Percentiles rank a stretch among this genome's conserved stretches.
Conservation (phyloP, 2,329 filamentous ascomycete species). For the Aspergillus clavatus region DNA sequence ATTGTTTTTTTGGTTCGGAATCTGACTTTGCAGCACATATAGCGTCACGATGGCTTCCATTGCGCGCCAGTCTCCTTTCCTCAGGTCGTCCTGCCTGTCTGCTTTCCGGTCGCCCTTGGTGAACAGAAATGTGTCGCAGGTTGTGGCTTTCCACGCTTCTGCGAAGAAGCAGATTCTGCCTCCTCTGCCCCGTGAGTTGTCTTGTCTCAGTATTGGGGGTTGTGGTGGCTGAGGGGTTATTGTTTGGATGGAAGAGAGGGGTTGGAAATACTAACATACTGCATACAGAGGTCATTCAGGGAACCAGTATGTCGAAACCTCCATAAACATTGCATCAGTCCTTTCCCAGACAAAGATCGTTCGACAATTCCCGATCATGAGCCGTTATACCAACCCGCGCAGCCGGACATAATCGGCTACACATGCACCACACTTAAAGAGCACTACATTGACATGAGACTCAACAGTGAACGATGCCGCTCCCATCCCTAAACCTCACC, state of each 20-base stretch:
- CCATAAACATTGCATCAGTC: background rate
- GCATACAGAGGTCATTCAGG: slow-evolving; percentile 63
- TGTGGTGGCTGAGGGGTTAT: background rate
- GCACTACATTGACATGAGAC: background rate
- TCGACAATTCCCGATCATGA: background rate
- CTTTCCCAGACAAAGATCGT: background rate
- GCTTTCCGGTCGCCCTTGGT: slow-evolving; percentile 31
- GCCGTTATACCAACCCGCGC: background rate
- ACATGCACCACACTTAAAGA: background rate
- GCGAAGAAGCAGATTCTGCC: slow-evolving; percentile 71
- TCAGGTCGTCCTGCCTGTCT: slow-evolving; percentile 34
- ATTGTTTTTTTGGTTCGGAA: too few relatives aligned
- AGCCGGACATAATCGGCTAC: background rate
- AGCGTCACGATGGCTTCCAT: slow-evolving; percentile 39
- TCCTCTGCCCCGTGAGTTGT: slow-evolving; percentile 71
- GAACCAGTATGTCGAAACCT: slow-evolving; percentile 57
- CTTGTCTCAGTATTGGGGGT: background rate
- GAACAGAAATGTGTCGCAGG: slow-evolving; percentile 45
- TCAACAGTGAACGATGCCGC: slow-evolving; percentile 79
- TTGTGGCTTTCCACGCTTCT: slow-evolving; percentile 83
- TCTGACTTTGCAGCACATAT: slow-evolving; percentile 1
- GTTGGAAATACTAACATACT: slow-evolving; percentile 41
- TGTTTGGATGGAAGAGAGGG: slow-evolving; percentile 1
- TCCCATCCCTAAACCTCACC: slow-evolving; percentile 64
- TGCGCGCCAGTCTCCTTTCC: slow-evolving; percentile 35